These are phyloP conservation scores for Pochonia chlamydosporia DNA, from an alignment of 2,329 filamentous ascomycete genomes.

Conservation along the genomic window DNA sequence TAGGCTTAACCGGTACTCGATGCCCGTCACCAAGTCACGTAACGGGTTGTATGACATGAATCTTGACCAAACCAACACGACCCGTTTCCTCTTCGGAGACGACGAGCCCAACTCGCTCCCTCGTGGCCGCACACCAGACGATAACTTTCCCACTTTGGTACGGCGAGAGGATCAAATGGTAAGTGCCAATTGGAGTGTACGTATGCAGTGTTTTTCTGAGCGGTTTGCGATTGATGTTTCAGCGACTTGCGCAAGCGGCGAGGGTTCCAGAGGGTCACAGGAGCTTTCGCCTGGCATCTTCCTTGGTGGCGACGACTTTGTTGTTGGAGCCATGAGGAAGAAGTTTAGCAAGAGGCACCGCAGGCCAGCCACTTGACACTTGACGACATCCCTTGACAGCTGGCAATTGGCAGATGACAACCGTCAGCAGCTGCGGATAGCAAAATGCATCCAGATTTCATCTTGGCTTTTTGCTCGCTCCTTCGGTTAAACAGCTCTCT, in stretches of 20 bases:
- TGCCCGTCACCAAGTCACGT: conserved; percentile 75
- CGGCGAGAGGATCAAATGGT: conserved; percentile 56
- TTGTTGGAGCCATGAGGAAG: too few species aligned
- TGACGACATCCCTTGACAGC: too few species aligned
- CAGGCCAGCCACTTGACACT: too few species aligned
- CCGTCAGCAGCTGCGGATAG: not conserved
- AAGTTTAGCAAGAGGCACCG: too few species aligned
- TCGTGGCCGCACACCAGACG: conserved; percentile 59
- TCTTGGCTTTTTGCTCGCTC: not conserved
- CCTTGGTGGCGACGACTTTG: too few species aligned
- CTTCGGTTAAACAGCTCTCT: too few species aligned
- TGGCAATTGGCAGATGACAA: conserved; percentile 1
- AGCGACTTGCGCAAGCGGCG: too few species aligned
- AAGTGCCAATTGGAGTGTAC: conserved; percentile 22
- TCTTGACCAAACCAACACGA: conserved; percentile 78
- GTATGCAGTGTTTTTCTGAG: conserved; percentile 7
- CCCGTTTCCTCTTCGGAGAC: conserved; percentile 80
- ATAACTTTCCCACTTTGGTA: conserved; percentile 81
- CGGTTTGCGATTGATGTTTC: too few species aligned
- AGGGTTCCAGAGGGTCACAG: too few species aligned
- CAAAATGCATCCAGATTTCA: too few species aligned
- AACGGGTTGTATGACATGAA: conserved; percentile 61
- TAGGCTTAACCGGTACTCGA: conserved; percentile 85
- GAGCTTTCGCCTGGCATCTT: too few species aligned
- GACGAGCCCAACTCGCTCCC: conserved; percentile 54